Conservation (phyloP, 805 yeast species). For the Lachancea fermentati region DNA sequence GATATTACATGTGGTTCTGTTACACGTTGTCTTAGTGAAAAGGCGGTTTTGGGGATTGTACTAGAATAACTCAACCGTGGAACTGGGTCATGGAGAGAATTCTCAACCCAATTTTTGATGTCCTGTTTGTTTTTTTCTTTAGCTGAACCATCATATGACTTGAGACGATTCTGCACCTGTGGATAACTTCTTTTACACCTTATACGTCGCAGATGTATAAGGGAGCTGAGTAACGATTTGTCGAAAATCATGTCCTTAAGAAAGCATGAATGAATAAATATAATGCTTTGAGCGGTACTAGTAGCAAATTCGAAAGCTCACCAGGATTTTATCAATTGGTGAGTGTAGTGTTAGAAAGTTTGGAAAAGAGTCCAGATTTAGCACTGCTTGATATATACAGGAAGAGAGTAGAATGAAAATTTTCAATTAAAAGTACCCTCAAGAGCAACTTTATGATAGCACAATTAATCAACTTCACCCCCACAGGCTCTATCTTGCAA, state of each 20-base stretch:
- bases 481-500: neutral
- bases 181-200: neutral
- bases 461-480: neutral
- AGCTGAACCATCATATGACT: constrained; percentile 3
- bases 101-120: constrained; percentile 15
- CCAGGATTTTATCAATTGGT: too few relatives aligned
- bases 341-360: too few relatives aligned
- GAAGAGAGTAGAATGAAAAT: neutral
- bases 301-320: too few relatives aligned
- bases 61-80: neutral
- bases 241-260: neutral
- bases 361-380: neutral
- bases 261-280: neutral
- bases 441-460: neutral
- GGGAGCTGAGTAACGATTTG: constrained; percentile 1
- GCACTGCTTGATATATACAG: neutral
- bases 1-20: neutral
- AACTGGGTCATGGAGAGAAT: constrained; percentile 11
- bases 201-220: constrained; percentile 5
- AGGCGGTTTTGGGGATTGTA: neutral
- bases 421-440: neutral
- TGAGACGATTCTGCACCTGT: neutral
- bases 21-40: neutral
- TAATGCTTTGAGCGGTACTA: neutral
- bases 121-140: constrained; percentile 10